Conservation (phyloP, 768 basidiomycete species). For the Boletus rex-veris region DNA sequence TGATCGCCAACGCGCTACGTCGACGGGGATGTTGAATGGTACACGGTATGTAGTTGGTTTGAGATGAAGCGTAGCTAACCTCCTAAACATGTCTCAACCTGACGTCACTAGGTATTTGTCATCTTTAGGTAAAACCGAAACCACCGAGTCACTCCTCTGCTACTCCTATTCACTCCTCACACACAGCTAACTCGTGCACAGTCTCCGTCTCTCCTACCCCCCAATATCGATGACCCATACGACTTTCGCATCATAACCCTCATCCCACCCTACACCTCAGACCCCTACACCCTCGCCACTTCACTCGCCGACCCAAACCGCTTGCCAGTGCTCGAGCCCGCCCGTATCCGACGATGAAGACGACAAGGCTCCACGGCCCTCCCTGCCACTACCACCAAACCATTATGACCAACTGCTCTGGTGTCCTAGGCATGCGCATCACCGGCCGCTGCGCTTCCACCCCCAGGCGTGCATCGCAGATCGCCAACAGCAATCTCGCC, state of each 20-base stretch:
- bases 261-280: conserved; percentile 61
- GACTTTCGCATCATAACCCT: conserved; percentile 78
- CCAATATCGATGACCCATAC: conserved; percentile 83
- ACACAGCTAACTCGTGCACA: conserved; percentile 66
- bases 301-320: conserved; percentile 68
- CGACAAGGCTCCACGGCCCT: conserved; percentile 7
- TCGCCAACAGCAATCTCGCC: background rate
- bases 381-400: conserved; percentile 64
- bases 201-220: conserved; percentile 78
- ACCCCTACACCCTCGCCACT: conserved; percentile 65
- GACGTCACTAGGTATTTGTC: too few species aligned
- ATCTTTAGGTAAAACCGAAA: too few species aligned
- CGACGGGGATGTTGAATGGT: too few species aligned
- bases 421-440: conserved; percentile 75
- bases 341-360: conserved; percentile 64
- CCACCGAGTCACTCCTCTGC: too few species aligned
- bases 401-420: conserved; percentile 73
- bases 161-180: too few species aligned
- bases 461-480: conserved; percentile 45
- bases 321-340: conserved; percentile 48
- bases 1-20: background rate
- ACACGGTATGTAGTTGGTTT: too few species aligned
- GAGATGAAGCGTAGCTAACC: too few species aligned
- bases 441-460: conserved; percentile 56
- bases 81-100: too few species aligned